These are phyloP conservation scores for Picochlorum sp. DNA, from an alignment of 139 green algal species.

Conservation along the genomic window DNA sequence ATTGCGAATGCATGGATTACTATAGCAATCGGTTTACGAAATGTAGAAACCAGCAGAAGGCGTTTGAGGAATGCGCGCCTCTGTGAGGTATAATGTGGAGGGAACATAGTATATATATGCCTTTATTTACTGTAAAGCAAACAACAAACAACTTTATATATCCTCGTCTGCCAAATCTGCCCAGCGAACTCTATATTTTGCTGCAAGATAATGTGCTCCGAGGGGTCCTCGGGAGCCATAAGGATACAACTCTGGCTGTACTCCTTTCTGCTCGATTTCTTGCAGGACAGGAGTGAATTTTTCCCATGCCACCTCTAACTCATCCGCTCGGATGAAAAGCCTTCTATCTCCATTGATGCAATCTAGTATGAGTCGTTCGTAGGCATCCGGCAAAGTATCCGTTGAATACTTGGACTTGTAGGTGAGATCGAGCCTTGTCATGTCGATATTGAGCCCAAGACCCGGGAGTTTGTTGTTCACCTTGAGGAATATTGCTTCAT, in stretches of 20 bases:
- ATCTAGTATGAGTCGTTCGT: constrained; percentile 97
- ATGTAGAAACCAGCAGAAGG: constrained; percentile 43
- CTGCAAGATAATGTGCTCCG: constrained; percentile 93
- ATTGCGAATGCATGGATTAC: constrained; percentile 58
- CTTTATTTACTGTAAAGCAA: background rate
- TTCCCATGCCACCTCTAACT: constrained; percentile 89
- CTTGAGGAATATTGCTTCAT: constrained; percentile 98
- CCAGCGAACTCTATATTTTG: constrained; percentile 93
- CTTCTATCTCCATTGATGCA: constrained; percentile 87
- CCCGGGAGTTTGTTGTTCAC: constrained; percentile 99
- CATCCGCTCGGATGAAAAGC: constrained; percentile 89
- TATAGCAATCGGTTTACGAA: constrained; percentile 51
- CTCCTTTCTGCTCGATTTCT: constrained; percentile 45
- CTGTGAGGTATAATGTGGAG: background rate
- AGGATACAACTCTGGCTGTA: constrained; percentile 91
- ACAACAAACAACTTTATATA: background rate
- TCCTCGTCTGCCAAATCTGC: constrained; percentile 53
- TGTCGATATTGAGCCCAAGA: constrained; percentile 83
- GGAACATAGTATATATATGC: background rate
- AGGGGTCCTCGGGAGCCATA: constrained; percentile 93
- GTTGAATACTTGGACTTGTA: constrained; percentile 56
- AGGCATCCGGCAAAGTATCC: constrained; percentile 66
- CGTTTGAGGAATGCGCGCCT: constrained; percentile 21
- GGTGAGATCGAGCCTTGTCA: constrained; percentile 83
- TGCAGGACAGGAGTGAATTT: constrained; percentile 92